These are phyloP conservation scores for Baorangia bicolor DNA, from an alignment of 768 basidiomycete genomes.

Conservation along the genomic window DNA sequence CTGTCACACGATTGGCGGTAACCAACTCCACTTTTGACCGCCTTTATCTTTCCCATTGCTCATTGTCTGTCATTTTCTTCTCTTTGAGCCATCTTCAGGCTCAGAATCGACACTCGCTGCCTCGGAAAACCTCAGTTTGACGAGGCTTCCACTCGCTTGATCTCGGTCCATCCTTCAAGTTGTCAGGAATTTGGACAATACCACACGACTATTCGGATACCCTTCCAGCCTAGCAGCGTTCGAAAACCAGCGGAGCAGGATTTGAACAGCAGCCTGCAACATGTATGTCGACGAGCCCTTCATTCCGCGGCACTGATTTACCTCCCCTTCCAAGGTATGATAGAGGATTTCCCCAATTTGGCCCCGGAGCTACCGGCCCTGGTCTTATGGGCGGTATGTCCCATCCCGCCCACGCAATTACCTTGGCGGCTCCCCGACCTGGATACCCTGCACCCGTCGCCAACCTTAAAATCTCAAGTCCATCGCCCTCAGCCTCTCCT, in stretches of 20 bases:
- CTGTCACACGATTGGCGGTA: constrained; percentile 20
- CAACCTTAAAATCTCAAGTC: constrained; percentile 57
- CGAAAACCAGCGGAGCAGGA: constrained; percentile 47
- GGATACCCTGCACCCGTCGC: constrained; percentile 73
- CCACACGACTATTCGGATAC: constrained; percentile 13
- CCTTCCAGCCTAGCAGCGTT: constrained; percentile 36
- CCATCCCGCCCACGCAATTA: constrained; percentile 33
- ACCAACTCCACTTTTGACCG: constrained; percentile 10
- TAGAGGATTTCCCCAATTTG: constrained; percentile 51
- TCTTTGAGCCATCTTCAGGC: constrained; percentile 10
- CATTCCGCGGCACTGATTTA: constrained; percentile 7
- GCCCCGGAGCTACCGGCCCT: constrained; percentile 52
- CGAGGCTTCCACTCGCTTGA: constrained; percentile 34
- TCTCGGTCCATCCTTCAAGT: constrained; percentile 10
- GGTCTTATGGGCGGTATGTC: constrained; percentile 41
- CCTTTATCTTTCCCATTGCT: background rate
- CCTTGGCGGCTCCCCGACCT: constrained; percentile 68
- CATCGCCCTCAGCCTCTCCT: constrained; percentile 41
- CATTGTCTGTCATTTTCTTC: constrained; percentile 3
- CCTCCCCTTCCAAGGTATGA: constrained; percentile 51
- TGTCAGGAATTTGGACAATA: background rate
- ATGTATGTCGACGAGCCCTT: constrained; percentile 48
- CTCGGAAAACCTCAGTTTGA: constrained; percentile 17
- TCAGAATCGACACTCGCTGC: constrained; percentile 17
- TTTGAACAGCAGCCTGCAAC: constrained; percentile 60